phyloP scores from a whole-genome alignment of 805 yeast genomes.

The Blastobotrys parvus region DNA sequence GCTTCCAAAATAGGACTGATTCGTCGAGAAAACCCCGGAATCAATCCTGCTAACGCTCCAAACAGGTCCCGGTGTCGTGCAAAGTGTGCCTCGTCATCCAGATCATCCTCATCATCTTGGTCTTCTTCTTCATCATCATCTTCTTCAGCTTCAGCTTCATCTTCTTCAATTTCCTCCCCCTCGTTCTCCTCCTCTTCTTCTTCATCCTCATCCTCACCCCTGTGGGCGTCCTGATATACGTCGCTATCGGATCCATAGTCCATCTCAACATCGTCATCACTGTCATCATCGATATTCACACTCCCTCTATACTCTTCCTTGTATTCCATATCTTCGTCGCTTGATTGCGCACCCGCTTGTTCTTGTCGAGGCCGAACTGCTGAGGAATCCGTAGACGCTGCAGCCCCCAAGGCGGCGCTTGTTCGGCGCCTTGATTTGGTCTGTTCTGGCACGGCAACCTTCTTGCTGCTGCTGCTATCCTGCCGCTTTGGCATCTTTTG shows the following conservation, averaged over 20 bases:
- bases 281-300: not conserved
- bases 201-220: conserved; percentile 11
- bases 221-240: not conserved
- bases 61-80: no score
- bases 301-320: no score
- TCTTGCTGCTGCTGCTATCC: no score
- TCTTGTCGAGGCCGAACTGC: no score
- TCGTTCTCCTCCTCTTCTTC: conserved; percentile 21
- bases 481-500: no score
- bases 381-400: no score
- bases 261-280: not conserved
- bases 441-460: no score
- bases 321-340: no score
- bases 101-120: conserved; percentile 23
- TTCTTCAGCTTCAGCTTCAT: conserved; percentile 16
- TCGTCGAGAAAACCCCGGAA: conserved; percentile 21
- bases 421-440: no score
- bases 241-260: not conserved
- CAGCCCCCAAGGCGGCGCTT: no score
- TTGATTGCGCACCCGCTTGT: no score
- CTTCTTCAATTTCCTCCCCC: conserved; percentile 22
- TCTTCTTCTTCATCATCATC: conserved; percentile 20
- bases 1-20: conserved; percentile 17
- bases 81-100: conserved; percentile 16
- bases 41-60: conserved; percentile 19